Evolutionary conservation across 805 yeast species (phyloP).

Genomic region (Debaryomyces maramus): DNA sequence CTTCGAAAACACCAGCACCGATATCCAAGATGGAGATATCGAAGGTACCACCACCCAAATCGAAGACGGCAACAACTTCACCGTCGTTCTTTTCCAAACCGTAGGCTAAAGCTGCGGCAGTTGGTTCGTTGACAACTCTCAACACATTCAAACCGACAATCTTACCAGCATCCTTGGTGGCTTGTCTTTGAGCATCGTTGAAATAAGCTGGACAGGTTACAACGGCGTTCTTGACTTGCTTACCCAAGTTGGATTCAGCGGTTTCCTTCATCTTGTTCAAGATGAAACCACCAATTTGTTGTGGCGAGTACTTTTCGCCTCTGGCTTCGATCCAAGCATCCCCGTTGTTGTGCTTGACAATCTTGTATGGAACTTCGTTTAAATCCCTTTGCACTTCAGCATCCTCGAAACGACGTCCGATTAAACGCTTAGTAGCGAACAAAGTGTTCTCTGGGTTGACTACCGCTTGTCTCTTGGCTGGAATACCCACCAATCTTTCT

Average conservation of each 20-base stretch:
- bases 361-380: constrained; percentile 84
- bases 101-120: constrained; percentile 93
- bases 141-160: constrained; percentile 90
- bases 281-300: constrained; percentile 91
- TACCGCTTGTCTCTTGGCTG: constrained; percentile 95
- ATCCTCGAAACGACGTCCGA: constrained; percentile 91
- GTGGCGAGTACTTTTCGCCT: constrained; percentile 87
- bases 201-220: constrained; percentile 90
- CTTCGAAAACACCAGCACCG: constrained; percentile 97
- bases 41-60: constrained; percentile 98
- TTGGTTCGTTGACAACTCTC: constrained; percentile 88
- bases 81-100: constrained; percentile 82
- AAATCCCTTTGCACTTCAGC: constrained; percentile 88
- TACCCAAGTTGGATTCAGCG: constrained; percentile 89
- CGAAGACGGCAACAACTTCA: constrained; percentile 92
- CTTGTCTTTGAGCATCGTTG: constrained; percentile 90
- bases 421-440: constrained; percentile 91
- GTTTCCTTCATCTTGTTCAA: constrained; percentile 98
- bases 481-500: constrained; percentile 88
- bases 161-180: constrained; percentile 96
- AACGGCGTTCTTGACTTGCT: constrained; percentile 83
- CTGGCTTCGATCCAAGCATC: constrained; percentile 96
- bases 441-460: constrained; percentile 92
- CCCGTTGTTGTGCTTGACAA: constrained; percentile 86
- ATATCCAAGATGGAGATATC: constrained; percentile 96